Base-by-base conservation (phyloP, 2,329 filamentous ascomycete genomes). In the Aspergillus sojae region DNA sequence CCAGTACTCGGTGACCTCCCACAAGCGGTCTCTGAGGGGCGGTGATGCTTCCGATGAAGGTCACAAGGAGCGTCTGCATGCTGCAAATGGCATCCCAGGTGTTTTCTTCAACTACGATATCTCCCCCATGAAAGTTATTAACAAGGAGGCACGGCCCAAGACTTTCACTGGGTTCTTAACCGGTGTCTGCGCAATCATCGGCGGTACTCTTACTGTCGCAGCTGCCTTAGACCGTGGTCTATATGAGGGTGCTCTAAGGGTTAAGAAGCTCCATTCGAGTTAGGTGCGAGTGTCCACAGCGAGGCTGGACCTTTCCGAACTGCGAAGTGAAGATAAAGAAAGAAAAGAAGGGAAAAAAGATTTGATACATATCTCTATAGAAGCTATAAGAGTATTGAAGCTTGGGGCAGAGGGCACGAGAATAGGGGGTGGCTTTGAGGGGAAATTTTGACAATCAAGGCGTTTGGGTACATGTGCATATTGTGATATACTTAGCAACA, bases 61-160 rank as follows among this genome's bases (percentile, higher is more conserved):
- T 19, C 95, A 99, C 77, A 90, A 94, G 75, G 94, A 98, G 83
- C 89, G 94, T 45, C 81, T 96, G 68, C 95, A 99, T 78, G 92
- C 94, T 3, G 84, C 89, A 60, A 94, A 93, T 65, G 95, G 95
- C 68, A 98, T 99, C 72, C 95, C 95, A 0, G 95, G 95, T 50
- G 94, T 99, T 16, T 99, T 99, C 84, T 98, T 99, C 83, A 96
- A 93, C 69, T 99, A 99, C 72, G 95, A 99, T 73, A 99, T 99
- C 78, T 98, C 94, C 2, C 95, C 95, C 5, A 99, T 99, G 95
- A 99, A 98, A 82, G 94, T 99, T 65, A 91, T 99, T 80, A 99
- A 99, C 83, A 91, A 94, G 61, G 96, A 99, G 82, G 90, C 92
- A 69, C 88, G 92, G 54, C 84, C 89, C 65, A 98, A 98, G 84